Conservation (phyloP, 768 basidiomycete species). For the Boletus sp. region DNA sequence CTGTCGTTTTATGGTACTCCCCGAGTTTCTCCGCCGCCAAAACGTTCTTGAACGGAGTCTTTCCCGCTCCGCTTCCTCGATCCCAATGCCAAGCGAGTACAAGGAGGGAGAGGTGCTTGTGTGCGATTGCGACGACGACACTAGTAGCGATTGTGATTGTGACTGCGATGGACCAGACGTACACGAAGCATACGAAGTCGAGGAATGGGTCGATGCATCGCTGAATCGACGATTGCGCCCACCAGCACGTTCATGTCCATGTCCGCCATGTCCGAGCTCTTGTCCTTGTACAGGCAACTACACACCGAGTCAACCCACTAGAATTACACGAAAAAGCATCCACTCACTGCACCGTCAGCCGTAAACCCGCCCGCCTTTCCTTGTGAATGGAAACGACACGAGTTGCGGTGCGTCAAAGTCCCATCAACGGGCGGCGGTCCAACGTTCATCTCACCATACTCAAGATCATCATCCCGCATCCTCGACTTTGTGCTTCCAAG, state of each 20-base stretch:
- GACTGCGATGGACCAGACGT: conserved; percentile 20
- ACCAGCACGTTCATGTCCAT: background rate
- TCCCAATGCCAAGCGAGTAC: conserved; percentile 21
- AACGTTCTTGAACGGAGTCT: conserved; percentile 18
- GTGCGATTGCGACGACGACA: conserved; percentile 18
- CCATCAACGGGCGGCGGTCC: background rate
- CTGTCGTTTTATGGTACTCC: conserved; percentile 11
- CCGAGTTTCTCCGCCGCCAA: conserved; percentile 16
- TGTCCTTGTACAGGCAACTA: conserved; percentile 7
- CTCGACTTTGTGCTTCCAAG: background rate
- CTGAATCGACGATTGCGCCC: conserved; percentile 17
- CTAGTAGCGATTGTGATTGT: conserved; percentile 13
- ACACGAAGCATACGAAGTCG: conserved; percentile 21
- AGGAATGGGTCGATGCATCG: conserved; percentile 18
- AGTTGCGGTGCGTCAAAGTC: background rate
- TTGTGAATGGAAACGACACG: background rate
- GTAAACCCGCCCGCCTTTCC: background rate
- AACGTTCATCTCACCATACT: conserved; percentile 1
- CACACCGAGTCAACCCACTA: background rate
- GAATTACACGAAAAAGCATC: background rate
- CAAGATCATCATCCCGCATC: background rate
- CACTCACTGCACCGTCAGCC: conserved; percentile 8
- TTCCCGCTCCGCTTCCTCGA: conserved; percentile 26
- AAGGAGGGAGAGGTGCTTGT: conserved; percentile 18
- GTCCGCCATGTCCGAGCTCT: background rate